These are phyloP conservation scores for Taxillus chinensis DNA, from an alignment of 164 flowering plant genomes.

Conservation along the genomic window DNA sequence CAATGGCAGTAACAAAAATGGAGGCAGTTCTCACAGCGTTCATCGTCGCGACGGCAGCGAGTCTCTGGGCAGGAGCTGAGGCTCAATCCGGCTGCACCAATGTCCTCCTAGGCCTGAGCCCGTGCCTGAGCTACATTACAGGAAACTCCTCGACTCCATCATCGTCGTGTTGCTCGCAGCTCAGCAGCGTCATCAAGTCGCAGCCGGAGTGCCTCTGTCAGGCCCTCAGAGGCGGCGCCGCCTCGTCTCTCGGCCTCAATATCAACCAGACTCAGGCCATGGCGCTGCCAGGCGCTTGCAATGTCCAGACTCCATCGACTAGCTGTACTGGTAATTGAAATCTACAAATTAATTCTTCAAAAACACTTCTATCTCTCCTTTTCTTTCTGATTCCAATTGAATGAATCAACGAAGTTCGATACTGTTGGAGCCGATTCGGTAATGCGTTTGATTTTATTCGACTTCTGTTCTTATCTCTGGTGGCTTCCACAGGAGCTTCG, in stretches of 20 bases:
- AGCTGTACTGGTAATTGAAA: conserved; percentile 51
- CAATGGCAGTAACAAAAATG: conserved; percentile 1
- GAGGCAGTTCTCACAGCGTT: not conserved
- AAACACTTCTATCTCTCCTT: not conserved
- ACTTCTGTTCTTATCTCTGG: conserved; percentile 12
- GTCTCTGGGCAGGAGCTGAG: conserved; percentile 11
- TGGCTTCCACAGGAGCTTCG: conserved; percentile 38
- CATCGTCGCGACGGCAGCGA: not conserved
- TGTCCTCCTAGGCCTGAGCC: conserved; percentile 17
- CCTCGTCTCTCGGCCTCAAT: conserved; percentile 37
- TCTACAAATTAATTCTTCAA: too few species aligned
- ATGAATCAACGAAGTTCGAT: not conserved
- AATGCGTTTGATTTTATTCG: not conserved
- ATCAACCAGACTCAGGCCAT: conserved; percentile 69
- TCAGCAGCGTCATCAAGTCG: conserved; percentile 15
- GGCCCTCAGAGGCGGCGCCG: conserved; percentile 20
- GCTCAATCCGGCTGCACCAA: conserved; percentile 22
- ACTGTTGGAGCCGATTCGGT: not conserved
- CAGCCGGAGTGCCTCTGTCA: conserved; percentile 28
- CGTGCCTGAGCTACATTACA: conserved; percentile 25
- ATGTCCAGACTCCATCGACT: conserved; percentile 59
- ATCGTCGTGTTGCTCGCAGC: conserved; percentile 23
- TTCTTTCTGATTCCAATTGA: not conserved
- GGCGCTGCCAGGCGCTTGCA: conserved; percentile 59
- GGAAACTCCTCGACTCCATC: conserved; percentile 30